phyloP scores from a whole-genome alignment of 2,329 filamentous ascomycete genomes.

The Penicillium sp. region DNA sequence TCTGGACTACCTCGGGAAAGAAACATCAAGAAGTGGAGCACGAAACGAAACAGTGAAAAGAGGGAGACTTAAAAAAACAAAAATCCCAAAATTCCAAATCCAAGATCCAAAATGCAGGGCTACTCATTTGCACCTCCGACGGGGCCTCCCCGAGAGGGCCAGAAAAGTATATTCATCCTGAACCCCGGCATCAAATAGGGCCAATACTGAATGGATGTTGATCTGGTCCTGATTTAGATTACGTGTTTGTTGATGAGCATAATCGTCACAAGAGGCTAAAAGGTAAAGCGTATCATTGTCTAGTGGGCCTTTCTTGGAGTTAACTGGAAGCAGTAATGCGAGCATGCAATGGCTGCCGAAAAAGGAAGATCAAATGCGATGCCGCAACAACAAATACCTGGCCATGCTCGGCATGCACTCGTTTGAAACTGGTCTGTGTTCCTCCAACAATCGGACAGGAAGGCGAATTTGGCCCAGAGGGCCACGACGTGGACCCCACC shows the following conservation, averaged over 20 bases:
- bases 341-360: conserved; percentile 90
- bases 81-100: background rate
- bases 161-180: conserved; percentile 68
- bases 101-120: conserved; percentile 55
- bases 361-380: conserved; percentile 97
- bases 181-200: background rate
- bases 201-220: conserved; percentile 1
- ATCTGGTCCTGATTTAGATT: conserved; percentile 60
- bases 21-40: background rate
- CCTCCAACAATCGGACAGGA: conserved; percentile 81
- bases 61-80: background rate
- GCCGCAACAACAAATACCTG: conserved; percentile 95
- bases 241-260: conserved; percentile 98
- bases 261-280: conserved; percentile 97
- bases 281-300: conserved; percentile 55
- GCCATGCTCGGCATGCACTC: conserved; percentile 92
- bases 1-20: background rate
- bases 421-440: conserved; percentile 89
- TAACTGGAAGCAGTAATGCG: conserved; percentile 71
- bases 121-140: conserved; percentile 72
- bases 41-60: background rate
- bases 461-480: conserved; percentile 45
- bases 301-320: background rate
- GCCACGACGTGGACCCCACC: conserved; percentile 29
- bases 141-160: conserved; percentile 68